Conservation (phyloP, 2,329 filamentous ascomycete species). For the Xylaria sp. region DNA sequence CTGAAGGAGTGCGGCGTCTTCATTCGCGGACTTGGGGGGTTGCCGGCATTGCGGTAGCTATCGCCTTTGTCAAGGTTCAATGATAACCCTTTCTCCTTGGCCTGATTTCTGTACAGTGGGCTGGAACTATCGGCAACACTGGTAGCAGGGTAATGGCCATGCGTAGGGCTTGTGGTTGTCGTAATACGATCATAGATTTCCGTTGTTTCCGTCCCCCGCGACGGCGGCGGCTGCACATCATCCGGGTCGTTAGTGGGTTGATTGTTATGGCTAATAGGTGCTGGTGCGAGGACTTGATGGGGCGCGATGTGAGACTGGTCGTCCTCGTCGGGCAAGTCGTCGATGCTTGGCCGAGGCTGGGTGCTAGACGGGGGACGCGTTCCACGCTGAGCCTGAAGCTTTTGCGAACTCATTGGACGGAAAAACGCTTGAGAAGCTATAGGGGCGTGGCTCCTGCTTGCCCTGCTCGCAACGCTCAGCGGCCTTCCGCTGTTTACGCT, state of each 20-base stretch:
- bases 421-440: constrained; percentile 93
- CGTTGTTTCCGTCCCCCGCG: constrained; percentile 83
- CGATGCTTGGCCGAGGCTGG: constrained; percentile 52
- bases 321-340: constrained; percentile 50
- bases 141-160: constrained; percentile 64
- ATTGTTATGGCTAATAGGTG: constrained; percentile 49
- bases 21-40: constrained; percentile 65
- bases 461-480: constrained; percentile 77
- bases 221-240: constrained; percentile 71
- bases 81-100: constrained; percentile 59
- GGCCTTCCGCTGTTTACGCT: constrained; percentile 61
- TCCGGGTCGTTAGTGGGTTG: constrained; percentile 56
- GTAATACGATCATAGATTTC: constrained; percentile 78
- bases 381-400: constrained; percentile 88
- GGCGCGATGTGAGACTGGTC: constrained; percentile 62
- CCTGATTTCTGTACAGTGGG: constrained; percentile 71
- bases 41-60: constrained; percentile 64
- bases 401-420: constrained; percentile 95
- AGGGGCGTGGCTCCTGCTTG: constrained; percentile 88
- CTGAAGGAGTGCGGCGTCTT: constrained; percentile 82
- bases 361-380: constrained; percentile 59
- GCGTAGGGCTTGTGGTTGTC: constrained; percentile 78
- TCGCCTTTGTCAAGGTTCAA: constrained; percentile 69
- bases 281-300: constrained; percentile 66
- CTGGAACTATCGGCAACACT: constrained; percentile 82